Base-by-base conservation (phyloP, 2,329 filamentous ascomycete species). In the Colletotrichum orbiculare region DNA sequence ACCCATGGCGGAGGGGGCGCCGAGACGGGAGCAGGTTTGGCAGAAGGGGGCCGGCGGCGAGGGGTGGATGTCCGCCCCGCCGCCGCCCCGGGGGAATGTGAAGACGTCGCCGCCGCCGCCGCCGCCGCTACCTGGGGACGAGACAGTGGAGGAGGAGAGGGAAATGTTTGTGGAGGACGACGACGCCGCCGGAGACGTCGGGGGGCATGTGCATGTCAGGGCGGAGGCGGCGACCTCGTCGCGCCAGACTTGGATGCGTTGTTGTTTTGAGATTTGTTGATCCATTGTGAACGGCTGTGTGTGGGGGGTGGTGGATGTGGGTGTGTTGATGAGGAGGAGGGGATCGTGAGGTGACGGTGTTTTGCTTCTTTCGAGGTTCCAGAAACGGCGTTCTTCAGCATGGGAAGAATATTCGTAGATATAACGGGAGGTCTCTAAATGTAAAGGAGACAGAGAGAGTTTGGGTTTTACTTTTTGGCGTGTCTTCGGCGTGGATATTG, bases 181-280 rank as follows among this genome's bases (percentile, higher is more conserved):
- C 13, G 73, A 69, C 45, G 74, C 67, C 8, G 71, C 55, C n/a
- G 73, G 70, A 11, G 76, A 71, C 49, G 73, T 74, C 25, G 69
- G 70, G 6, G 74, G 72, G 59, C 75, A 77, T 54, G 68, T 70
- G 69, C 78, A 79, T 12, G 74, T 73, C 17, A 72, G 71, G 41
- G 71, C 72, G 52, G 77, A 74, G 25, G 74, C 71, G 41, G 76
- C 75, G 52, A 86, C 82, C 73, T 86, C 84, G 56, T 74, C 74
- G 60, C 81, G 80, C 84, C 84, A 87, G 64, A 82, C 76, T 64
- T 81, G 73, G 68, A 86, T 83, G 72, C 79, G 78, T 34, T 64
- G 60, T 54, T 61, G 62, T 41, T 63, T 59, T 33, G 50, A 42
- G 42, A 60, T 15, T 8, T 52, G 17, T 34, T 66, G 41, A 13